phyloP scores from a whole-genome alignment of 495 filamentous ascomycete genomes.

The Podospora bellae-mahoneyi region DNA sequence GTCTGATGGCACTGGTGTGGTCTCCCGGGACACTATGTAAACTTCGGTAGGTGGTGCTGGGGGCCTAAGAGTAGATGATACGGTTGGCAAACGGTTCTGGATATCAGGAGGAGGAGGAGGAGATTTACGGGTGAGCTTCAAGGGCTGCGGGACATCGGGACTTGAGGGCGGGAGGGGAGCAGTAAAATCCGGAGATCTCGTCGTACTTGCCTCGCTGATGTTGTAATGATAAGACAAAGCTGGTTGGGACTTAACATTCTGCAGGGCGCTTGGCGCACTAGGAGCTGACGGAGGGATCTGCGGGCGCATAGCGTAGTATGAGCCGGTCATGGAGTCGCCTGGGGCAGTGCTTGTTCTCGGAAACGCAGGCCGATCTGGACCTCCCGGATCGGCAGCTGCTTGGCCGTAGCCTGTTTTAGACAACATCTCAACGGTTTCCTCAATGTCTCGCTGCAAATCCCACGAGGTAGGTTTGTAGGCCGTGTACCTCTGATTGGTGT shows the following conservation, averaged over 20 bases:
- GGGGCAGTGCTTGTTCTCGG: conserved; percentile 32
- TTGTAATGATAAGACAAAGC: neutral
- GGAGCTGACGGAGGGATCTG: conserved; percentile 13
- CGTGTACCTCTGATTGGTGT: conserved; percentile 15
- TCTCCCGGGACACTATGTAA: neutral
- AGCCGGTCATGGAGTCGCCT: conserved; percentile 27
- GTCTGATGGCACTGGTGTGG: neutral
- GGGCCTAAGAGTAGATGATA: neutral
- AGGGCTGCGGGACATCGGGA: conserved; percentile 21
- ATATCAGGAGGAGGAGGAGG: conserved; percentile 1
- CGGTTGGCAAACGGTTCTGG: conserved; percentile 6
- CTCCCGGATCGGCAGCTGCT: neutral
- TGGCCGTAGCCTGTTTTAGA: conserved; percentile 14
- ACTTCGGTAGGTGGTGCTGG: conserved; percentile 4
- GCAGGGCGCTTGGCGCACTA: conserved; percentile 12
- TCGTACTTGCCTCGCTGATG: neutral
- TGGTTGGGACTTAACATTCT: conserved; percentile 8
- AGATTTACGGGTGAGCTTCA: conserved; percentile 23
- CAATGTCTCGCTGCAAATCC: conserved; percentile 19
- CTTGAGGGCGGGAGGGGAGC: conserved; percentile 17
- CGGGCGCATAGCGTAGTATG: conserved; percentile 26
- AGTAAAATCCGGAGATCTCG: conserved; percentile 3
- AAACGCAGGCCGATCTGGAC: conserved; percentile 12
- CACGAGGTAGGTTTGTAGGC: conserved; percentile 21
- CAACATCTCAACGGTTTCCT: conserved; percentile 22